Base-by-base conservation (phyloP, 2,329 filamentous ascomycete species). In the Botryotinia globosa region DNA sequence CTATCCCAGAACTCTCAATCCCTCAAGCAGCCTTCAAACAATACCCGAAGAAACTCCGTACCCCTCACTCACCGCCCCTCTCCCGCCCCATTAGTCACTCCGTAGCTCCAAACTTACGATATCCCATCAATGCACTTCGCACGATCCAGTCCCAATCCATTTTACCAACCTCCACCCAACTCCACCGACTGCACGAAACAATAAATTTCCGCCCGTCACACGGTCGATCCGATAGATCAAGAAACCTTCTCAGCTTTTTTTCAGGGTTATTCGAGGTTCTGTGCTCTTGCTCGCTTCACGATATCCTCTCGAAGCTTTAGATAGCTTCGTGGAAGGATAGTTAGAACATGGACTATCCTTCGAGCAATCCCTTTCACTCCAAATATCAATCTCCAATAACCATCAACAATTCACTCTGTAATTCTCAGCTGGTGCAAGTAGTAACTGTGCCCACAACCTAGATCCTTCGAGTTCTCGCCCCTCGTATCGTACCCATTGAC, bases 211-310 rank as follows among this genome's bases (percentile, higher is more conserved):
- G 34, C 48, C 48, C 48, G 10, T 67, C 34, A 54, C 25, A 67
- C 16, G n/a, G 48, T 54, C 48, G 65, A 67, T 67, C 65, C 65
- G 65, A 67, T 67, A 45, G 34, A 67, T 67, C 45, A 67, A 66
- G 65, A 29, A 51, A 29, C 14, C 22, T 45, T 12, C 61, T 64
- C 61, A 22, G 39, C n/a, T 34, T 64, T 39, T 66, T 14, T 42
- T 56, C 64, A 56, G 22, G 64, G 65, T 39, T 32, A 34, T 67
- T 56, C 65, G 48, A 42, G n/a, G 34, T 42, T 56, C 65, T 37
- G 34, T 32, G 45, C 64, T 66, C 51, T 65, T 37, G 44, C 32
- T 51, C 64, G 45, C 64, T 42, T 39, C 64, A 37, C n/a, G 12
- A 16, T 39, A 18, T 12, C 48, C 45, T 54, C 32, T 67, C 48